Evolutionary conservation across 768 basidiomycete genomes (phyloP).

Genomic region (Boletus tomentosulus): DNA sequence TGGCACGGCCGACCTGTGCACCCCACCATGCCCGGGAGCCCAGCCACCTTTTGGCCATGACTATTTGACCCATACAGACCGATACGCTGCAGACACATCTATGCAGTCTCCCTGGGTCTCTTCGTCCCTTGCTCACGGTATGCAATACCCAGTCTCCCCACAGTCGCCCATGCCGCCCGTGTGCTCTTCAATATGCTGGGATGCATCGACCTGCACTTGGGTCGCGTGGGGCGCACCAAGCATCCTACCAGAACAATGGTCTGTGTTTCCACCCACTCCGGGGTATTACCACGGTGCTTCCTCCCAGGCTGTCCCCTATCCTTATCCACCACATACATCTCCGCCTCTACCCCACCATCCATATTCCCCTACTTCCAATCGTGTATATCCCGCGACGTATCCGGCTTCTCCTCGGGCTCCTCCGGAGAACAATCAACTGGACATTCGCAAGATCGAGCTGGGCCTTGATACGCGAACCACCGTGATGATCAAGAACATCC

Average conservation of each 20-base stretch:
- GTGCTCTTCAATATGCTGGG: conserved; percentile 29
- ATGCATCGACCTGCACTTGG: conserved; percentile 27
- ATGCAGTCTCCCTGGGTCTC: conserved; percentile 27
- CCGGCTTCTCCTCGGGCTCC: conserved; percentile 25
- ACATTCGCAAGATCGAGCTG: conserved; percentile 67
- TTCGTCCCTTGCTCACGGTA: conserved; percentile 22
- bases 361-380: conserved; percentile 17
- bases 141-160: conserved; percentile 27
- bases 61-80: conserved; percentile 27
- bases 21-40: conserved; percentile 13
- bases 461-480: conserved; percentile 80
- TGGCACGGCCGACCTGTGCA: conserved; percentile 25
- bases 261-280: conserved; percentile 23
- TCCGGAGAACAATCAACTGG: conserved; percentile 54
- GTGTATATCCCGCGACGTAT: conserved; percentile 20
- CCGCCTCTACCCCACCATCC: conserved; percentile 19
- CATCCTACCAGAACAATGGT: conserved; percentile 27
- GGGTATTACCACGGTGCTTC: conserved; percentile 26
- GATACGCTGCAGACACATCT: conserved; percentile 17
- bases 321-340: conserved; percentile 26
- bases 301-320: conserved; percentile 22
- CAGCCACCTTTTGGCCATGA: conserved; percentile 25
- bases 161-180: conserved; percentile 28
- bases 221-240: conserved; percentile 28
- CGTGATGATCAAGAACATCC: conserved; percentile 90